Percentiles rank a stretch among this genome's conserved stretches.
phyloP scores from a whole-genome alignment of 192 early-diverging fungal genomes.

The Coemansia sp. region DNA sequence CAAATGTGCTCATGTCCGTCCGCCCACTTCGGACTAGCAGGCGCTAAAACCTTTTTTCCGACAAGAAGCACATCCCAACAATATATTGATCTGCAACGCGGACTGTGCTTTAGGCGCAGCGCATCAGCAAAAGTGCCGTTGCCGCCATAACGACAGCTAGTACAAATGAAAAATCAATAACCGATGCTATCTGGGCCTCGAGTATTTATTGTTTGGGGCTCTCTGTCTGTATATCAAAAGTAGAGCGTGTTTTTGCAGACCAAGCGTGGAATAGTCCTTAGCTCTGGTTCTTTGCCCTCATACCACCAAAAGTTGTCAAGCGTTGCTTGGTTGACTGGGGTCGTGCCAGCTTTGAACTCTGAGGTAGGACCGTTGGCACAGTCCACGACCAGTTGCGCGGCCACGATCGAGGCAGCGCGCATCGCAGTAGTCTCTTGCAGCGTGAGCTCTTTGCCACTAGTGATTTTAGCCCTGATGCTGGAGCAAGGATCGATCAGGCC shows the following conservation, averaged over 20 bases:
- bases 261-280: constrained; percentile 57
- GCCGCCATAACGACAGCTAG: neutral
- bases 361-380: constrained; percentile 29
- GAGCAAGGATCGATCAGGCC: constrained; percentile 54
- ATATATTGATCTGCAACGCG: neutral
- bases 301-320: constrained; percentile 73
- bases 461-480: constrained; percentile 52
- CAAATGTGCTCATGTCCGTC: neutral
- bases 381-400: constrained; percentile 59
- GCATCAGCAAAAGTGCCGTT: neutral
- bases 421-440: constrained; percentile 58
- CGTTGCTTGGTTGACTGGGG: constrained; percentile 42
- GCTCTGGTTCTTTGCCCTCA: constrained; percentile 67
- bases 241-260: constrained; percentile 66
- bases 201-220: too few species aligned
- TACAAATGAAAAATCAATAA: neutral
- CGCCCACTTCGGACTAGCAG: neutral
- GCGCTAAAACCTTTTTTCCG: constrained; percentile 14
- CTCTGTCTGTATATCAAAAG: constrained; percentile 46
- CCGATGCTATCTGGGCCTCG: too few species aligned
- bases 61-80: neutral
- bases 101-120: neutral
- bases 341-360: constrained; percentile 33
- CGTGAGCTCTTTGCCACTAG: constrained; percentile 45
- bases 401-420: constrained; percentile 69